Conservation (phyloP, 2,329 filamentous ascomycete species). For the Onygena corvina region DNA sequence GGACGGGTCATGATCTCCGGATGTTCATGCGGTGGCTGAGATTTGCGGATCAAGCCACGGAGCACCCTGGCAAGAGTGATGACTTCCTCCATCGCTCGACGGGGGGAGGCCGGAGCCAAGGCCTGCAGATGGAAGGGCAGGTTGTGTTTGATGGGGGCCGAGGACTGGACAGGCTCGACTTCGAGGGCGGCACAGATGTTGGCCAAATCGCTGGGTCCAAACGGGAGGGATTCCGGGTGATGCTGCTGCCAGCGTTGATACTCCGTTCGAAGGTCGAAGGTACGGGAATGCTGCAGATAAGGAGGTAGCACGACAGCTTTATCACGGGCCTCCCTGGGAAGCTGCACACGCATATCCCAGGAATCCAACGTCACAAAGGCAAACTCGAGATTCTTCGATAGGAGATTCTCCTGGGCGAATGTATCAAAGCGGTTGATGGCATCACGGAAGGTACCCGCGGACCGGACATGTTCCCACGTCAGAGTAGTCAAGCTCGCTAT, state of each 20-base stretch:
- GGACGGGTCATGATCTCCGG: constrained; percentile 88
- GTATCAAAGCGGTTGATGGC: constrained; percentile 89
- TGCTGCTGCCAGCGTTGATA: constrained; percentile 98
- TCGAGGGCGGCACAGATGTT: constrained; percentile 98
- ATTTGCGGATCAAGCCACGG: constrained; percentile 86
- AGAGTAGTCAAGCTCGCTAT: constrained; percentile 90
- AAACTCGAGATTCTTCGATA: constrained; percentile 85
- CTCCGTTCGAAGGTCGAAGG: constrained; percentile 91
- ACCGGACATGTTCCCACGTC: constrained; percentile 97
- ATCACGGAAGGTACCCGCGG: constrained; percentile 92
- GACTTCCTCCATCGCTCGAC: constrained; percentile 94
- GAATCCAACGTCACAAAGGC: constrained; percentile 97
- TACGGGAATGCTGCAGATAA: constrained; percentile 94
- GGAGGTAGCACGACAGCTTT: constrained; percentile 94
- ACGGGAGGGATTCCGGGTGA: constrained; percentile 92
- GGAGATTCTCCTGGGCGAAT: constrained; percentile 84
- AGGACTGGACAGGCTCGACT: constrained; percentile 94
- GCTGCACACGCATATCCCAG: constrained; percentile 95
- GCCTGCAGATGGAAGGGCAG: constrained; percentile 95
- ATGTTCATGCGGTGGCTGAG: constrained; percentile 83
- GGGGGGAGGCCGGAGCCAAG: constrained; percentile 83
- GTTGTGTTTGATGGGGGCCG: constrained; percentile 97
- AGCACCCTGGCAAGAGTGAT: constrained; percentile 88
- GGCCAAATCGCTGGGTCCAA: constrained; percentile 85
- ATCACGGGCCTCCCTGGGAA: constrained; percentile 93